Conservation (phyloP, 176 grass and related monocot species). For the Pharus latifolius region DNA sequence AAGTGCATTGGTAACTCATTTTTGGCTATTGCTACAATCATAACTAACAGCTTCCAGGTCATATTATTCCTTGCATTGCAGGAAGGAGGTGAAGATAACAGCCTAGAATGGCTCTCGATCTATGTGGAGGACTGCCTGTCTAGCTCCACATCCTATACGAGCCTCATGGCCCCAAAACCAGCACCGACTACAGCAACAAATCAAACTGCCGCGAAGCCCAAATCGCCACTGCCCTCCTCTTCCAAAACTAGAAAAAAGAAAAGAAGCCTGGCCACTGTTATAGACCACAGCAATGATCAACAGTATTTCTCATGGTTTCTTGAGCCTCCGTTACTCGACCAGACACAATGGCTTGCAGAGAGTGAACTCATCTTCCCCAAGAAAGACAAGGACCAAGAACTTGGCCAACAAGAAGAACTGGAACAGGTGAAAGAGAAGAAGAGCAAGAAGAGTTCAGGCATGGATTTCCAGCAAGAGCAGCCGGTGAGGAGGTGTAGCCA, state of each 20-base stretch:
- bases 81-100: conserved; percentile 56
- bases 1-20: neutral
- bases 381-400: conserved; percentile 39
- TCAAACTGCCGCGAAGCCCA: conserved; percentile 7
- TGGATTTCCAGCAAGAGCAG: conserved; percentile 19
- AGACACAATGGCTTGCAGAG: conserved; percentile 81
- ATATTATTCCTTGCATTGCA: conserved; percentile 29
- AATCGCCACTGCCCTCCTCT: neutral
- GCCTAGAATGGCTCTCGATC: conserved; percentile 62
- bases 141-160: conserved; percentile 24
- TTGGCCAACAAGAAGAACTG: conserved; percentile 13
- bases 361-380: conserved; percentile 82
- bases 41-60: conserved; percentile 10
- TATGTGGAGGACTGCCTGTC: conserved; percentile 84
- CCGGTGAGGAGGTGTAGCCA: conserved; percentile 55
- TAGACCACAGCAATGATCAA: conserved; percentile 14
- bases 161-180: conserved; percentile 12
- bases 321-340: conserved; percentile 48
- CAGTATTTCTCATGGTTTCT: conserved; percentile 16
- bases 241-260: conserved; percentile 31
- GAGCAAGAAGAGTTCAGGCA: neutral
- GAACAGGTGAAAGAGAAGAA: conserved; percentile 10
- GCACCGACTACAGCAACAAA: neutral
- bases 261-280: conserved; percentile 28
- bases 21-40: neutral